Evolutionary conservation across 1,284 basidiomycete species (phyloP).

Genomic region (Tausonia pullulans): DNA sequence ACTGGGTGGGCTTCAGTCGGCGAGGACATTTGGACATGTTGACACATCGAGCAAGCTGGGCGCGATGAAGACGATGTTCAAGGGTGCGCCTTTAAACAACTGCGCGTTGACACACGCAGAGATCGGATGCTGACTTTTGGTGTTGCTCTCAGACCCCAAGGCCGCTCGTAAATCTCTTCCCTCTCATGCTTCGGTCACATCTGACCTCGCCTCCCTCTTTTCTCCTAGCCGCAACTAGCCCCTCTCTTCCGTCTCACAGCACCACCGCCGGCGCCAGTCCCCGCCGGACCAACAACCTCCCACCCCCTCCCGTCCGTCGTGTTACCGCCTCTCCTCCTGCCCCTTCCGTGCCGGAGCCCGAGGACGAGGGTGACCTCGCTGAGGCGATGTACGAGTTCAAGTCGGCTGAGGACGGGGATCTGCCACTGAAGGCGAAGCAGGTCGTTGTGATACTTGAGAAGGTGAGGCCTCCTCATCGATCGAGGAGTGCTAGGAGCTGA

Average conservation of each 20-base stretch:
- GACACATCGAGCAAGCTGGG: conserved; percentile 5
- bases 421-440: neutral
- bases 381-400: neutral
- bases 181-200: neutral
- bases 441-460: conserved; percentile 11
- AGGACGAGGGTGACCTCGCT: conserved; percentile 1
- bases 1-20: neutral
- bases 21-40: conserved; percentile 5
- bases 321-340: neutral
- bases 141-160: neutral
- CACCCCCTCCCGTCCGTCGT: conserved; percentile 7
- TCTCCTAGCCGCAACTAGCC: neutral
- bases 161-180: neutral
- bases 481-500: too few species aligned
- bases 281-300: conserved; percentile 2
- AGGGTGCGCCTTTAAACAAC: neutral
- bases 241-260: conserved; percentile 1
- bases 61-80: conserved; percentile 13
- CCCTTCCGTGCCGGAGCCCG: neutral
- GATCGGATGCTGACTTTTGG: too few species aligned
- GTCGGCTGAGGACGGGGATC: neutral
- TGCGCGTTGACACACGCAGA: too few species aligned
- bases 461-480: neutral
- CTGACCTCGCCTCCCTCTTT: neutral
- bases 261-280: too few species aligned